Conservation (phyloP, 768 basidiomycete species). For the Cystobasidium ongulense region DNA sequence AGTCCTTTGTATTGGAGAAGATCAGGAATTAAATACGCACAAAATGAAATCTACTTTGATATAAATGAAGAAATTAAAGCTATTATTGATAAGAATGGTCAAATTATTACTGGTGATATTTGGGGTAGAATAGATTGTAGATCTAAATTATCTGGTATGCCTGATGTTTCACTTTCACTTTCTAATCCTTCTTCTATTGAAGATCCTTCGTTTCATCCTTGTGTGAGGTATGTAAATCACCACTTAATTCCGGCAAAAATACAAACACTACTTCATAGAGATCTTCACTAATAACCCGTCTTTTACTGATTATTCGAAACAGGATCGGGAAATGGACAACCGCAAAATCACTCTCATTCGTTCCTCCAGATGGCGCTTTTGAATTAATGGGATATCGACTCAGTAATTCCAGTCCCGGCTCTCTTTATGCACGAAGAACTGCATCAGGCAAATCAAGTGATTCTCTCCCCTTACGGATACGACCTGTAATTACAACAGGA, state of each 20-base stretch:
- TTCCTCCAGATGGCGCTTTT: constrained; percentile 97
- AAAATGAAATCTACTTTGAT: constrained; percentile 90
- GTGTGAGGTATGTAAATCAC: constrained; percentile 59
- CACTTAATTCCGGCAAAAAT: background rate
- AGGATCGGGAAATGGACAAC: constrained; percentile 11
- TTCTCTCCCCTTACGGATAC: constrained; percentile 4
- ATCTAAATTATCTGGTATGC: constrained; percentile 72
- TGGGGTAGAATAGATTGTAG: constrained; percentile 72
- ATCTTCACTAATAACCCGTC: too few species aligned
- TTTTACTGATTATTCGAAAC: too few species aligned
- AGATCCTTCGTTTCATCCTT: constrained; percentile 84
- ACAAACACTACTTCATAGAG: too few species aligned
- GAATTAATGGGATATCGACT: constrained; percentile 93
- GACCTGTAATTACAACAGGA: constrained; percentile 10
- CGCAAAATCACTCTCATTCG: constrained; percentile 59
- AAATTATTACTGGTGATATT: constrained; percentile 58
- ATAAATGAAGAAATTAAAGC: constrained; percentile 72
- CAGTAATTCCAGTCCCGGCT: constrained; percentile 1
- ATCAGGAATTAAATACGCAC: constrained; percentile 68
- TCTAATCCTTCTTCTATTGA: constrained; percentile 62
- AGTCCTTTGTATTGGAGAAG: constrained; percentile 92
- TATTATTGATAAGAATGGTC: constrained; percentile 69
- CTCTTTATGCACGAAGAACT: background rate
- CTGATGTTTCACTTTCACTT: constrained; percentile 74
- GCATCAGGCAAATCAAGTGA: background rate